Conservation (phyloP, 2,329 filamentous ascomycete species). For the Alternaria triticina region DNA sequence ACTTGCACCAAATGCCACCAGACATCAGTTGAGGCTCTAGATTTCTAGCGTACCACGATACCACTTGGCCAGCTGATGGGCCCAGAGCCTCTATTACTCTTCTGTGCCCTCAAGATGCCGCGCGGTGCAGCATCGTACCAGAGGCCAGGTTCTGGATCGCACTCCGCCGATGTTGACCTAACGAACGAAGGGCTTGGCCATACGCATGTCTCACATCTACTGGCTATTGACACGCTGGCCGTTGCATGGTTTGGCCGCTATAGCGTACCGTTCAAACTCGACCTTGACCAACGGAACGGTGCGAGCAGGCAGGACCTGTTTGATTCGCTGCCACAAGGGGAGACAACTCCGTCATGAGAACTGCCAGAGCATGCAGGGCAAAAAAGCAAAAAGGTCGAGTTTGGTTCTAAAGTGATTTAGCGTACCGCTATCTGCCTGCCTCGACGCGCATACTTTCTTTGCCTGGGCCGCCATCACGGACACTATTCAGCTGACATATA, state of each 20-base stretch:
- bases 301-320: neutral
- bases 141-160: neutral
- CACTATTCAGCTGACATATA: neutral
- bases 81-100: neutral
- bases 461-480: neutral
- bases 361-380: constrained; percentile 3
- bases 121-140: neutral
- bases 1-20: neutral
- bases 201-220: neutral
- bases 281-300: constrained; percentile 8
- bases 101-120: neutral
- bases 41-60: constrained; percentile 6
- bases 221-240: neutral
- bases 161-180: neutral
- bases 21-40: neutral
- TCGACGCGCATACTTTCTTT: neutral
- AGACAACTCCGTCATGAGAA: constrained; percentile 3
- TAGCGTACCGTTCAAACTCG: constrained; percentile 1
- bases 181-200: neutral
- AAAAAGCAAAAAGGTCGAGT: neutral
- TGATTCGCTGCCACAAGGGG: neutral
- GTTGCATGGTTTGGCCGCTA: neutral
- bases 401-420: neutral
- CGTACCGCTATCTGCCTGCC: neutral
- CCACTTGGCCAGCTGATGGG: neutral